phyloP scores from a whole-genome alignment of 2,329 filamentous ascomycete species.

The Rutstroemia sp. region DNA sequence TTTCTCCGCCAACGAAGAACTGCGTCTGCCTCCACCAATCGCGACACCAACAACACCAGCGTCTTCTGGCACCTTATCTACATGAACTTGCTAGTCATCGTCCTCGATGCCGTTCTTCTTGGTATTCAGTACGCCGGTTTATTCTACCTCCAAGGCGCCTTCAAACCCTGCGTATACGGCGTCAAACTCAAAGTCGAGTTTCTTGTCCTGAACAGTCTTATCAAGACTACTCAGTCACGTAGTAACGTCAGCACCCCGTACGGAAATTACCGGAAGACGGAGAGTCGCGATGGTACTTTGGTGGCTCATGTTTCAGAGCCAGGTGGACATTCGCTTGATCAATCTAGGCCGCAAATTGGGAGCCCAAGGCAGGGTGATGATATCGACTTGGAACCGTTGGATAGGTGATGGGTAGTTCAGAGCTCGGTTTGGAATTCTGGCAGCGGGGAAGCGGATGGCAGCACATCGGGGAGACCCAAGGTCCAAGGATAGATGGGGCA shows the following conservation, averaged over 20 bases:
- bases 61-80: constrained; percentile 33
- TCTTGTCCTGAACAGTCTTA: constrained; percentile 34
- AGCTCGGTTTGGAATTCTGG: not conserved
- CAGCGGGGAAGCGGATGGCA: not conserved
- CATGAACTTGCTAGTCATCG: constrained; percentile 39
- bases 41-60: not conserved
- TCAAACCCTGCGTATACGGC: constrained; percentile 34
- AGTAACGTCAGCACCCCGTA: not conserved
- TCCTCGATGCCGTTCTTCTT: constrained; percentile 36
- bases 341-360: not conserved
- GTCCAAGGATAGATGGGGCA: not conserved
- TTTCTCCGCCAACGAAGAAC: constrained; percentile 30
- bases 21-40: not conserved
- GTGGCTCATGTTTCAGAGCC: not conserved
- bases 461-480: not conserved
- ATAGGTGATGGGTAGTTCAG: not conserved
- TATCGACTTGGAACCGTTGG: not conserved
- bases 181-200: constrained; percentile 42
- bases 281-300: not conserved
- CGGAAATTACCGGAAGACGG: not conserved
- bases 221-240: not conserved
- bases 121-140: constrained; percentile 30
- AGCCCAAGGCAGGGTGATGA: not conserved
- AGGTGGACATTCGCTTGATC: not conserved
- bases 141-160: constrained; percentile 32